phyloP scores from a whole-genome alignment of 129 eudicot genomes.

The Arctium minus region DNA sequence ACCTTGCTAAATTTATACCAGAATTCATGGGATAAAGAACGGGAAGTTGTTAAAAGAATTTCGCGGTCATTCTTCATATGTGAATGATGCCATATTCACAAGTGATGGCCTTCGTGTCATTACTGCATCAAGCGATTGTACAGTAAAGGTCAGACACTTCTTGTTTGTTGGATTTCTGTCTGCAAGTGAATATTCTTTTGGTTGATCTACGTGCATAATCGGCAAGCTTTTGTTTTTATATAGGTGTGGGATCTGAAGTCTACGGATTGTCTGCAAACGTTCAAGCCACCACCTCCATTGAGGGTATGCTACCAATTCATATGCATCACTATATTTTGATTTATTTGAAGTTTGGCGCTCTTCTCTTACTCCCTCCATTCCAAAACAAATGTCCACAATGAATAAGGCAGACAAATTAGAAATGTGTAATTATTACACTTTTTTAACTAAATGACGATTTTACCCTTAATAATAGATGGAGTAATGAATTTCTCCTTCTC shows the following conservation, averaged over 20 bases:
- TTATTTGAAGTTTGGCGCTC: not conserved
- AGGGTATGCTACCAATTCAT: conserved; percentile 41
- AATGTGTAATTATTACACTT: not conserved
- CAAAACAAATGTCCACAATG: not conserved
- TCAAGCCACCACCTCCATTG: conserved; percentile 94
- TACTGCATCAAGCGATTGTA: conserved; percentile 97
- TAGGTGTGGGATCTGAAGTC: conserved; percentile 95
- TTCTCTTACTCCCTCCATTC: not conserved
- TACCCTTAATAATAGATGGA: not conserved
- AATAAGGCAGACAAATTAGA: not conserved
- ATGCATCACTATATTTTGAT: not conserved
- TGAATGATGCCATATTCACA: conserved; percentile 89
- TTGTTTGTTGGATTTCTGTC: not conserved
- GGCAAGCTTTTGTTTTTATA: not conserved
- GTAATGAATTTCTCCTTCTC: not conserved
- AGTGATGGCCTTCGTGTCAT: conserved; percentile 81
- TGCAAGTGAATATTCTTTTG: conserved; percentile 15
- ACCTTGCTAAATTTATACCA: conserved; percentile 12
- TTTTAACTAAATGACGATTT: not conserved
- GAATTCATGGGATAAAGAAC: conserved; percentile 88
- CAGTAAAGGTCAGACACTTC: conserved; percentile 69
- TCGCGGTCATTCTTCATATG: conserved; percentile 96
- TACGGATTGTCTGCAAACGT: conserved; percentile 86
- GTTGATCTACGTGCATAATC: not conserved
- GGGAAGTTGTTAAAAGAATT: conserved; percentile 92